Base-by-base conservation (phyloP, 768 basidiomycete genomes). In the Mycena galopus region DNA sequence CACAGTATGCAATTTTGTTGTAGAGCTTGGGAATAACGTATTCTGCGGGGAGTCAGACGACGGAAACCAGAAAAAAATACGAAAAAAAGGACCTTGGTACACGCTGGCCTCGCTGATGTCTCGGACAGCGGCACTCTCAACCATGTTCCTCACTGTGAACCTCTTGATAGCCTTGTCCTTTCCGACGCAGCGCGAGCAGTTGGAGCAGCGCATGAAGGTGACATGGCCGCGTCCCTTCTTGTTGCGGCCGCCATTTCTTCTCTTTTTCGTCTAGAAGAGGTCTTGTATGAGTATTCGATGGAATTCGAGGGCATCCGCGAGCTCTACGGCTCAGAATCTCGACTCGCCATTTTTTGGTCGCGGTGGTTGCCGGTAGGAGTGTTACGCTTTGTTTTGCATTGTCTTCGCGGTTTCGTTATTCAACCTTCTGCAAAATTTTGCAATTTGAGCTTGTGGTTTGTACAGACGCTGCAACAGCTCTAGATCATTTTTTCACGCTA, bases 141-240 rank as follows among this genome's bases (percentile, higher is more conserved):
- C 44, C 44, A 47, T 47, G 44, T 47, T 47, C 44, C 96, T 92
- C 81, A 99, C 97, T 44, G 97, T 98, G 91, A 97, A 97, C 63
- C 98, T 90, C 88, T 98, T 98, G 93, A 99, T 98, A 77, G 97
- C 97, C 91, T 99, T 99, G 89, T 99, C 97, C 90, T 99, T 99
- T 78, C 89, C 93, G 70, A 98, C 96, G 83, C 95, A 96, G 78
- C 98, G 94, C 81, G 96, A 96, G 91, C 98, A 99, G 92, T 99
- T 99, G 77, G 96, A 97, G 90, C 98, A 99, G 79, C 98, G 94
- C 82, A 99, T 90, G 83, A 94, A 95, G 75, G 84, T 89, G 84
- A 96, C 95, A 85, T 98, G 96, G 84, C 97, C 98, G 81, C 98
- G 96, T 80, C 97, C 96, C 83, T 97, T 95, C 90, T 98, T 98